Evolutionary conservation across 805 yeast genomes (phyloP), one percentile per base, ranked within the genome.

Genomic region (Komagataella phaffii): DNA sequence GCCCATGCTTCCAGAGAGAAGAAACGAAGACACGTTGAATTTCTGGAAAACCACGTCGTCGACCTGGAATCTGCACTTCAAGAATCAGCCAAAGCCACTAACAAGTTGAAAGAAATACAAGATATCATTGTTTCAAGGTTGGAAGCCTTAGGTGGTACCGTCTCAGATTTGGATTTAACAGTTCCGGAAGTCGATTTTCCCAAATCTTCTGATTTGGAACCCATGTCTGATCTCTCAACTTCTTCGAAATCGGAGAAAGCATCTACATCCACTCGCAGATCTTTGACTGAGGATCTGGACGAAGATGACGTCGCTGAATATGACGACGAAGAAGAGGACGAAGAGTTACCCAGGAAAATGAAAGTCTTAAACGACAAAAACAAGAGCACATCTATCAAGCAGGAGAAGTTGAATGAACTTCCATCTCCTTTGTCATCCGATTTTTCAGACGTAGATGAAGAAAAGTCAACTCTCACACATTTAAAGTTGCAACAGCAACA

Each of bases 1-100:
- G 99, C 99, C 49, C 98, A 91, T 65, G 96, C 96, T 51, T 87
- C 96, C 24, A 79, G 99, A 58, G 99, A 93, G 64, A 90, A 91
- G 79, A 91, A 91, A 77, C 79, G 98, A 64, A 80, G 82, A 63
- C 96, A 91, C 64, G 84, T 93, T 53, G 96, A 89, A 67, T 81
- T 79, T 55, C 74, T 93, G 58, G 97, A 91, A 67, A 65, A 71
- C 44, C 79, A 77, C 57, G 81, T 76, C 44, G 58, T 64, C 46
- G 62, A 66, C 40, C 66, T 79, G 57, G 80, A 74, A 55, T 30
- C 24, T 30, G 6, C 50, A 14, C 45, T 51, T 4, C 19, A 18
- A 12, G 49, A 36, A 12, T 24, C 24, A 24, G n/a, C 17, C 12
- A 7, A 36, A 17, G 40, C 30, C 45, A 24, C 24, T n/a, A 36